Evolutionary conservation across 176 grass and related monocot species (phyloP).

Genomic region (Canna indica): DNA sequence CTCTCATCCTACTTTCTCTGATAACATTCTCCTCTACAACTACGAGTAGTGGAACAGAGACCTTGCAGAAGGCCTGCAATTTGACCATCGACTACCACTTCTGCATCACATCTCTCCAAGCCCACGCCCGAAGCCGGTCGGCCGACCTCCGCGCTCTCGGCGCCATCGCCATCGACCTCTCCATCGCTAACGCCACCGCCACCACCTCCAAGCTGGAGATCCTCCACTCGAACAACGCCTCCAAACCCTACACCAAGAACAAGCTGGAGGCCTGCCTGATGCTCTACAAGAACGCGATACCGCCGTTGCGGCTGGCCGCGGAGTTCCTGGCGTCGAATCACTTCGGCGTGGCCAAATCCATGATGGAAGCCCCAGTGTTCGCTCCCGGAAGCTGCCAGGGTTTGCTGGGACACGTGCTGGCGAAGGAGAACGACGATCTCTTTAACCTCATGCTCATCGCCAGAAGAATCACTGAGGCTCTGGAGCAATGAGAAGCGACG

Average conservation of each 20-base stretch:
- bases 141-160: not conserved
- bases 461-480: not conserved
- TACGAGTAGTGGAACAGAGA: not conserved
- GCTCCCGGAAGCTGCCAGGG: not conserved
- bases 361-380: constrained; percentile 8
- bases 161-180: constrained; percentile 8
- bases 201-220: not conserved
- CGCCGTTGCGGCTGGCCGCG: constrained; percentile 6
- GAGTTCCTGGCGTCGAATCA: constrained; percentile 2
- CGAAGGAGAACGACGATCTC: not conserved
- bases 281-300: not conserved
- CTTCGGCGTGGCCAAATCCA: not conserved
- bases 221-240: not conserved
- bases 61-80: constrained; percentile 6
- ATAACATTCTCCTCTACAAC: not conserved
- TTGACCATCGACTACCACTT: constrained; percentile 4
- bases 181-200: constrained; percentile 1
- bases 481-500: no score
- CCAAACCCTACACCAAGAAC: constrained; percentile 4
- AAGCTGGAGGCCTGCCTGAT: constrained; percentile 10
- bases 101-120: not conserved
- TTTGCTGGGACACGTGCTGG: not conserved
- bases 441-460: constrained; percentile 8
- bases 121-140: not conserved
- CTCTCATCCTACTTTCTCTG: not conserved